Percentiles rank a stretch among this genome's conserved stretches.
These are phyloP conservation scores for Tinospora cordifolia DNA, from an alignment of 164 flowering plant species.

Conservation along the genomic window DNA sequence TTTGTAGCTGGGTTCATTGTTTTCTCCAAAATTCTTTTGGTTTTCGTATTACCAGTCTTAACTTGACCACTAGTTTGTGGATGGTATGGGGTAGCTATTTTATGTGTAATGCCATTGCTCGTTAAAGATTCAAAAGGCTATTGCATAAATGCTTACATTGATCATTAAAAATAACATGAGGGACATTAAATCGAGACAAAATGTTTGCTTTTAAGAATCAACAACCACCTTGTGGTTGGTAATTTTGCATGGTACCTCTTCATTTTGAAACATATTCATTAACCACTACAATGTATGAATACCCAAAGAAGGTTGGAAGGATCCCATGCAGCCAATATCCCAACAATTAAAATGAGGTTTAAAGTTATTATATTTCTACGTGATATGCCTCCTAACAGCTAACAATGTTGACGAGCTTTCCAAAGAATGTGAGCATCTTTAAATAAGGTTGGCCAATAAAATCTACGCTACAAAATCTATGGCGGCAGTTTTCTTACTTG, in stretches of 20 bases:
- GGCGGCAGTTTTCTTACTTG: neutral
- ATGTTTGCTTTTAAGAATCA: neutral
- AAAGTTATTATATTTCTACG: neutral
- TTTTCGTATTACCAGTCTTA: neutral
- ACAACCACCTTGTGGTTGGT: neutral
- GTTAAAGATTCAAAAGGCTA: neutral
- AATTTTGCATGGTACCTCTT: neutral
- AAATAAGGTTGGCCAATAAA: neutral
- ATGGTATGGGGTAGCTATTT: too few species aligned
- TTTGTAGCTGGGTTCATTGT: neutral
- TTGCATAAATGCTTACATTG: neutral
- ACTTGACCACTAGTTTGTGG: too few species aligned
- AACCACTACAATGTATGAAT: neutral
- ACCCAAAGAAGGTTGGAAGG: neutral
- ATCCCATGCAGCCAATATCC: neutral
- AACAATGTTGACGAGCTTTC: neutral
- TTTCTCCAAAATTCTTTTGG: neutral
- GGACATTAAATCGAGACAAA: neutral
- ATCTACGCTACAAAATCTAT: neutral
- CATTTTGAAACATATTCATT: too few species aligned
- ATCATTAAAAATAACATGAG: neutral
- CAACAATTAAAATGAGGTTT: neutral
- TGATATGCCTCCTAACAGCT: neutral
- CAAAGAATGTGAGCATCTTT: neutral
- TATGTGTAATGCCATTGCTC: neutral